These are phyloP conservation scores for Clitocybe nebularis DNA, from an alignment of 1,284 basidiomycete genomes.

Conservation along the genomic window DNA sequence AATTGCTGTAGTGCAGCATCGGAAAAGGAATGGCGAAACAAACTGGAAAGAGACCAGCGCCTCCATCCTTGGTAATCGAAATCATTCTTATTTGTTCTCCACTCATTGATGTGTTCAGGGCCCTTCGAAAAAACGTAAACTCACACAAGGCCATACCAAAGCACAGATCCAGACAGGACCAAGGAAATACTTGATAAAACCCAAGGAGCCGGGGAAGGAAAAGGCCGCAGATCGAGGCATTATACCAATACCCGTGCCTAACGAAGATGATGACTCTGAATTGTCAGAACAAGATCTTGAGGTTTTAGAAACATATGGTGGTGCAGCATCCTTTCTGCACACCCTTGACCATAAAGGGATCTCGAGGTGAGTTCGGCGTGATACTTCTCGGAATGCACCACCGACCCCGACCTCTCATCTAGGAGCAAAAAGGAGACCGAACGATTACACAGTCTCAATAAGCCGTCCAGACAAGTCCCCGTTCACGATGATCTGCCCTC, in stretches of 20 bases:
- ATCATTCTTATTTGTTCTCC: neutral
- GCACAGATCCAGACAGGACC: slow-evolving; percentile 9
- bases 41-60: slow-evolving; percentile 33
- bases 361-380: slow-evolving; percentile 47
- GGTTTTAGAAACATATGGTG: slow-evolving; percentile 56
- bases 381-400: neutral
- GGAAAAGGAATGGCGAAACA: slow-evolving; percentile 29
- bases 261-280: slow-evolving; percentile 42
- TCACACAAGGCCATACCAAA: slow-evolving; percentile 21
- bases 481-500: slow-evolving; percentile 60
- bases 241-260: slow-evolving; percentile 57
- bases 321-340: slow-evolving; percentile 54
- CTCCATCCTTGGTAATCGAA: slow-evolving; percentile 25
- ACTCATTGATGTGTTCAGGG: slow-evolving; percentile 14
- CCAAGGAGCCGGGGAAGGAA: slow-evolving; percentile 50
- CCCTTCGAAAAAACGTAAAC: slow-evolving; percentile 45
- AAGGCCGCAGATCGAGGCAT: slow-evolving; percentile 53
- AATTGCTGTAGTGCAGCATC: too few relatives aligned
- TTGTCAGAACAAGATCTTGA: slow-evolving; percentile 64
- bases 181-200: slow-evolving; percentile 26
- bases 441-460: slow-evolving; percentile 58
- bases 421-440: slow-evolving; percentile 80
- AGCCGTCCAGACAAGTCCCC: slow-evolving; percentile 45
- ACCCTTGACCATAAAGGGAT: slow-evolving; percentile 68
- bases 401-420: too few relatives aligned